Evolutionary conservation across 2,329 filamentous ascomycete genomes (phyloP).

Genomic region (Fusarium sp.): DNA sequence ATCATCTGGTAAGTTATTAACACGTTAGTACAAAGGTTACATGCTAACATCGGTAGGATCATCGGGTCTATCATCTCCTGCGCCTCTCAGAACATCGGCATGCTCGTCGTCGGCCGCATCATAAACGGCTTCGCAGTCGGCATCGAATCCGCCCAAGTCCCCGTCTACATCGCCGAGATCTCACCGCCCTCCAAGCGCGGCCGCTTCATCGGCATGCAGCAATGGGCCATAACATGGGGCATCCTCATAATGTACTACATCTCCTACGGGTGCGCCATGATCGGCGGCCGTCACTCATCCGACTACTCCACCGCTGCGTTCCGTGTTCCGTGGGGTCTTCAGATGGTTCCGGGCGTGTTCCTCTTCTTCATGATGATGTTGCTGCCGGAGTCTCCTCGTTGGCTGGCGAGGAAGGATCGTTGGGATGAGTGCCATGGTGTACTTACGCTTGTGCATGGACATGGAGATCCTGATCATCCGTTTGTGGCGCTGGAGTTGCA

Average conservation of each 20-base stretch:
- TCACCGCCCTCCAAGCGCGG: constrained; percentile 61
- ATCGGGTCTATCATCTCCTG: constrained; percentile 58
- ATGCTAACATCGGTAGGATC: constrained; percentile 48
- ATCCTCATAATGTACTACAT: constrained; percentile 75
- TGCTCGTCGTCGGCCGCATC: constrained; percentile 59
- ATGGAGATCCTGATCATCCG: constrained; percentile 70
- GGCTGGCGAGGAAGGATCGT: constrained; percentile 74
- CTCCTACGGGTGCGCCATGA: constrained; percentile 72
- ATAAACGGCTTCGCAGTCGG: constrained; percentile 73
- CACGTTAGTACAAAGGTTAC: rapidly evolving
- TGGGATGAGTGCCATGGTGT: constrained; percentile 67
- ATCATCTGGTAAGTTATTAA: constrained; percentile 57
- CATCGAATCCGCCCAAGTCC: constrained; percentile 73
- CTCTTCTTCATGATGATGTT: constrained; percentile 69
- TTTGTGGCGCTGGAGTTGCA: constrained; percentile 75
- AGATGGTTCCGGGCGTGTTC: constrained; percentile 66
- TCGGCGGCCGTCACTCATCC: constrained; percentile 54
- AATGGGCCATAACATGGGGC: constrained; percentile 78
- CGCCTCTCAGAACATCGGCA: constrained; percentile 54
- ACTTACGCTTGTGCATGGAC: constrained; percentile 68
- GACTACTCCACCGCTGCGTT: constrained; percentile 66
- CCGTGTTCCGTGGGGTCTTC: constrained; percentile 70
- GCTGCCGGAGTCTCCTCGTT: constrained; percentile 66
- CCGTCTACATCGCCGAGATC: constrained; percentile 77
- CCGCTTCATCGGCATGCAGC: constrained; percentile 64